Conservation (phyloP, 108 stramenopile genomes). For the Mediolabrus comicus region DNA sequence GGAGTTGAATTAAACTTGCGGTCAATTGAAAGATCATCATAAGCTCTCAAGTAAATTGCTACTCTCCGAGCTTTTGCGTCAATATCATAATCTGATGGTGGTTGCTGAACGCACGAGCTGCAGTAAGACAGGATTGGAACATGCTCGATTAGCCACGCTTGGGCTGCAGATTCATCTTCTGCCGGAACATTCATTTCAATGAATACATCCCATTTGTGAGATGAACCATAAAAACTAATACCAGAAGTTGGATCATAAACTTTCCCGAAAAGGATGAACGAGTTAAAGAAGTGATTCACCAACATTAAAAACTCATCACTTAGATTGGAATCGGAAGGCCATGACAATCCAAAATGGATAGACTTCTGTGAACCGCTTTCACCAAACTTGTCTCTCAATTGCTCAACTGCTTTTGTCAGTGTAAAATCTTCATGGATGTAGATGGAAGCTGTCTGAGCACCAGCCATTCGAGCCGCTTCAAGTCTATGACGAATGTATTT, state of each 20-base stretch:
- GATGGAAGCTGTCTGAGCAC: slow-evolving; percentile 8
- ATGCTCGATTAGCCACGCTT: slow-evolving; percentile 5
- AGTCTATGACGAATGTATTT: slow-evolving; percentile 7
- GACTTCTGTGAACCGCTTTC: neutral
- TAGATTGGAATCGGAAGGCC: neutral
- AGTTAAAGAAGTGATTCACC: slow-evolving; percentile 25
- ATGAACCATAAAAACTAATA: slow-evolving; percentile 4
- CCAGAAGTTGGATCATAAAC: slow-evolving; percentile 29
- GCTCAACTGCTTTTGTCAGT: slow-evolving; percentile 1
- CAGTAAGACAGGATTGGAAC: slow-evolving; percentile 21
- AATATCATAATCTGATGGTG: slow-evolving; percentile 11
- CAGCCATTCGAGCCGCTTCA: neutral
- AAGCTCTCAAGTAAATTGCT: slow-evolving; percentile 23
- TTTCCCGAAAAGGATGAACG: slow-evolving; percentile 9
- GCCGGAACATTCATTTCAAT: slow-evolving; percentile 8
- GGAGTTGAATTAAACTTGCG: slow-evolving; percentile 21
- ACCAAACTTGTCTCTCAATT: slow-evolving; percentile 6
- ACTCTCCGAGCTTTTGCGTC: slow-evolving; percentile 21
- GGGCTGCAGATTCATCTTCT: neutral
- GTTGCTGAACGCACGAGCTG: neutral
- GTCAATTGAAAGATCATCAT: slow-evolving; percentile 24
- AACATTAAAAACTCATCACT: neutral
- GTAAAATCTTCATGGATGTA: slow-evolving; percentile 28
- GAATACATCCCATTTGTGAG: slow-evolving; percentile 8
- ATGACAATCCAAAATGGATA: slow-evolving; percentile 19